Conservation (phyloP, 306 rosid genomes). For the Corylus americana region DNA sequence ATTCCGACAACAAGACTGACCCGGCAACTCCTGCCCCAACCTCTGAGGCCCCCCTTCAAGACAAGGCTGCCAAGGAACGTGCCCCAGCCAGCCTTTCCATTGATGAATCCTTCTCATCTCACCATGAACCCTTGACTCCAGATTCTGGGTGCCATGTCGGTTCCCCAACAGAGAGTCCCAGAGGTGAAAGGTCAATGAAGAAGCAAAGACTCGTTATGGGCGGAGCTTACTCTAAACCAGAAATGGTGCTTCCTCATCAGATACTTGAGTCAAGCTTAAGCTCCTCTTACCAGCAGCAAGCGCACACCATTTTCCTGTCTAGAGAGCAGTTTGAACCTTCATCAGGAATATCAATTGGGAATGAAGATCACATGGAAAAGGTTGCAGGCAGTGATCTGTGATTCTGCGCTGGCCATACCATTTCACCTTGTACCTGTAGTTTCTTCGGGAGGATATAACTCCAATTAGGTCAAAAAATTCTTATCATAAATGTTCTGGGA, state of each 20-base stretch:
- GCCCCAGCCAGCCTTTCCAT: conserved; percentile 67
- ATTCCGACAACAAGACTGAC: conserved; percentile 66
- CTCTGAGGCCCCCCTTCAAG: conserved; percentile 60
- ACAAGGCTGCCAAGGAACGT: conserved; percentile 67
- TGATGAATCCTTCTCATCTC: conserved; percentile 84
- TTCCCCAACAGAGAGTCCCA: conserved; percentile 68
- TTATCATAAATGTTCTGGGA: conserved; percentile 31
- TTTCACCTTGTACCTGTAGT: conserved; percentile 34
- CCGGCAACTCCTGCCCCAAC: conserved; percentile 92
- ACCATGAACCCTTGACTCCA: conserved; percentile 79
- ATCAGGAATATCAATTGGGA: conserved; percentile 43
- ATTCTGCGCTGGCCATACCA: conserved; percentile 36
- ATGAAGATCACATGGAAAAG: conserved; percentile 46
- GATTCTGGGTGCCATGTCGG: conserved; percentile 77
- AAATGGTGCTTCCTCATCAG: conserved; percentile 71
- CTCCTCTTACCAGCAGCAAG: conserved; percentile 62
- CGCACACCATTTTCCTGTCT: conserved; percentile 42
- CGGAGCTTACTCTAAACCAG: conserved; percentile 53
- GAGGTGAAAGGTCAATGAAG: conserved; percentile 57
- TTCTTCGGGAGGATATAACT: conserved; percentile 36
- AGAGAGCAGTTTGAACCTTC: conserved; percentile 64
- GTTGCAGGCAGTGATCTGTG: conserved; percentile 48
- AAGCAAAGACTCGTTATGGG: conserved; percentile 54
- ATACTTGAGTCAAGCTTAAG: conserved; percentile 87
- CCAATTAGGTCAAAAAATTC: conserved; percentile 41